Evolutionary conservation across 1,139 yeast genomes (phyloP).

Genomic region (Yamadazyma dushanensis): DNA sequence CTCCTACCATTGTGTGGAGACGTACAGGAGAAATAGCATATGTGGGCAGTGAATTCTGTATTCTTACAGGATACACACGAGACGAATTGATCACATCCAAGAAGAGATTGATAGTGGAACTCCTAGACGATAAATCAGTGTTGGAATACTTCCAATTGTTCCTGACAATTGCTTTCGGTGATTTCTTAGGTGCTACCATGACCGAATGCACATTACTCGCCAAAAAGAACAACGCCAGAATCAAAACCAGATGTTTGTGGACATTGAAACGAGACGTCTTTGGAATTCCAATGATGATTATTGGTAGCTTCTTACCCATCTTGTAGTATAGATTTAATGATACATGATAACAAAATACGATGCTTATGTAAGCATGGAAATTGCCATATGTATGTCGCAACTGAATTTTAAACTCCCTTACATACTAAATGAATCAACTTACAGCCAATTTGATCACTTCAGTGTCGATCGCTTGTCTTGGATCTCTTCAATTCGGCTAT

Average conservation of each 20-base stretch:
- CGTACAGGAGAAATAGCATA: constrained; percentile 94
- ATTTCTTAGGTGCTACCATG: constrained; percentile 87
- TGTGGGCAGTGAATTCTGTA: constrained; percentile 88
- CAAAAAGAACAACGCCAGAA: constrained; percentile 46
- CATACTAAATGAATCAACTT: constrained; percentile 17
- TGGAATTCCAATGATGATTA: constrained; percentile 84
- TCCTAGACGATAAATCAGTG: constrained; percentile 85
- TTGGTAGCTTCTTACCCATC: constrained; percentile 88
- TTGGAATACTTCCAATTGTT: constrained; percentile 86
- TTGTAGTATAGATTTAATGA: constrained; percentile 2
- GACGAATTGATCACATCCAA: constrained; percentile 55
- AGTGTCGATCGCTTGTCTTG: constrained; percentile 40
- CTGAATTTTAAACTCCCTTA: too few species aligned
- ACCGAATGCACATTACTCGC: constrained; percentile 76
- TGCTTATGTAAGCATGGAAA: too few species aligned
- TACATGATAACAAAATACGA: constrained; percentile 2
- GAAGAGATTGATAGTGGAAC: constrained; percentile 77
- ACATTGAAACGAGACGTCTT: constrained; percentile 70
- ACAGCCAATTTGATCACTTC: constrained; percentile 30
- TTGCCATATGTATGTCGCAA: constrained; percentile 2
- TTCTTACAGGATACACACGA: constrained; percentile 85
- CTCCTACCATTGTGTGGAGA: constrained; percentile 95
- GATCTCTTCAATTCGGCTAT: constrained; percentile 50
- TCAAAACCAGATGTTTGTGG: constrained; percentile 84
- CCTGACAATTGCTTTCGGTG: constrained; percentile 86